phyloP scores from a whole-genome alignment of 495 filamentous ascomycete species.

The Trichoderma virens region DNA sequence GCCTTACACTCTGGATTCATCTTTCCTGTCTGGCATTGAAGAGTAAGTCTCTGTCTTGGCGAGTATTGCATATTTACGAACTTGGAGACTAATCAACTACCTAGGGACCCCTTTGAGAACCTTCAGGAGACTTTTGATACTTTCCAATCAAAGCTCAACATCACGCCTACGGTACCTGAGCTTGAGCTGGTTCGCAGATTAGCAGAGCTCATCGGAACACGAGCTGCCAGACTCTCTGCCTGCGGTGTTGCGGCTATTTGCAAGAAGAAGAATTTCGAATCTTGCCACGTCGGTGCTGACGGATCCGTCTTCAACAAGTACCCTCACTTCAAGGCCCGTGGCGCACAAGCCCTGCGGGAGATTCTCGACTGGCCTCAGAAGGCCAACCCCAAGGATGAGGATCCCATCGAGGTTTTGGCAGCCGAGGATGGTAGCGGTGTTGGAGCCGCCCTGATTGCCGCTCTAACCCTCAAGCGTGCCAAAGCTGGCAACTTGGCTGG shows the following conservation, averaged over 20 bases:
- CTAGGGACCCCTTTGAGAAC: conserved; percentile 86
- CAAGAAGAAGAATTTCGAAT: conserved; percentile 82
- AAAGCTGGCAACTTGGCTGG: conserved; percentile 70
- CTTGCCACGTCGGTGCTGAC: conserved; percentile 91
- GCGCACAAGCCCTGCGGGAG: conserved; percentile 81
- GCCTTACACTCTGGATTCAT: conserved; percentile 81
- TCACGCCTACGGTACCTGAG: conserved; percentile 62
- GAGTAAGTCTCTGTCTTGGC: conserved; percentile 40
- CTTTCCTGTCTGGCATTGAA: conserved; percentile 93
- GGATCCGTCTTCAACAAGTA: conserved; percentile 98
- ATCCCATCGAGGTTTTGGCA: conserved; percentile 76
- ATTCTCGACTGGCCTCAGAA: conserved; percentile 83
- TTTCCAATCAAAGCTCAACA: conserved; percentile 63
- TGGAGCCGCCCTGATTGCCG: conserved; percentile 91
- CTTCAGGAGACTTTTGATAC: conserved; percentile 75
- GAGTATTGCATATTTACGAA: neutral
- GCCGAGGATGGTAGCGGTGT: conserved; percentile 95
- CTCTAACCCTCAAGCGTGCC: conserved; percentile 80
- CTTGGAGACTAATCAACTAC: neutral
- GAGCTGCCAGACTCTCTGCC: conserved; percentile 83
- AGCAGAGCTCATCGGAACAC: conserved; percentile 88
- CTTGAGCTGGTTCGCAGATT: conserved; percentile 80
- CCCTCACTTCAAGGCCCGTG: conserved; percentile 89
- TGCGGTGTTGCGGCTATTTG: conserved; percentile 94
- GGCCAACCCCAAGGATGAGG: conserved; percentile 53